Evolutionary conservation across 2,329 filamentous ascomycete species (phyloP).

Genomic region (Fusarium sp.): DNA sequence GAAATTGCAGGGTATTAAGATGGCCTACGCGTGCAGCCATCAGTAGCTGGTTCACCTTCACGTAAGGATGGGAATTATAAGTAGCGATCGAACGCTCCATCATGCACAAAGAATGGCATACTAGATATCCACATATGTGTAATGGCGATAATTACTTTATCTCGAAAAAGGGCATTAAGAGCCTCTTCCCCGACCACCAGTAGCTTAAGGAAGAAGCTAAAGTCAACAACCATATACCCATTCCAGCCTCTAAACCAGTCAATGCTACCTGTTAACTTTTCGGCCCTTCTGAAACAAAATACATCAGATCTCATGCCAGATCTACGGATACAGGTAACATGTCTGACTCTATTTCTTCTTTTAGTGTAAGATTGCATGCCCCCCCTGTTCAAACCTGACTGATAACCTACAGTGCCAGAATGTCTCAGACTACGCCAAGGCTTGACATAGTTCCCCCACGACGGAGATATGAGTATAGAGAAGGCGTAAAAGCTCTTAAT

Average conservation of each 20-base stretch:
- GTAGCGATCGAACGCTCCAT: neutral
- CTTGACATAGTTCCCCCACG: accelerated
- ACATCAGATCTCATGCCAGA: neutral
- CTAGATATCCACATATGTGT: neutral
- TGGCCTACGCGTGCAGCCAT: neutral
- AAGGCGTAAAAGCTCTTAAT: neutral
- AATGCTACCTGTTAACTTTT: neutral
- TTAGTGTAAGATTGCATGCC: neutral
- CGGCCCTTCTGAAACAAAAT: neutral
- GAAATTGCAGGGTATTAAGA: neutral
- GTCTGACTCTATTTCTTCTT: neutral
- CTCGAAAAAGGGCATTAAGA: neutral
- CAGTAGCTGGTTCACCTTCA: neutral
- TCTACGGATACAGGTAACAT: neutral
- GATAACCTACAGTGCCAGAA: neutral
- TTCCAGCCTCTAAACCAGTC: neutral
- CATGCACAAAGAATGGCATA: neutral
- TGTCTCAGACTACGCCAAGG: neutral
- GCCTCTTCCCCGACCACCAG: neutral
- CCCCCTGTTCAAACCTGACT: neutral
- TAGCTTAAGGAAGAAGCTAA: neutral
- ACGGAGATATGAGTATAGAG: neutral
- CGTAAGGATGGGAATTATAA: neutral
- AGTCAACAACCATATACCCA: neutral
- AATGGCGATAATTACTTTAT: neutral